These are phyloP conservation scores for Heliamphora pulchella DNA, from an alignment of 179 eudicot species.

Conservation along the genomic window DNA sequence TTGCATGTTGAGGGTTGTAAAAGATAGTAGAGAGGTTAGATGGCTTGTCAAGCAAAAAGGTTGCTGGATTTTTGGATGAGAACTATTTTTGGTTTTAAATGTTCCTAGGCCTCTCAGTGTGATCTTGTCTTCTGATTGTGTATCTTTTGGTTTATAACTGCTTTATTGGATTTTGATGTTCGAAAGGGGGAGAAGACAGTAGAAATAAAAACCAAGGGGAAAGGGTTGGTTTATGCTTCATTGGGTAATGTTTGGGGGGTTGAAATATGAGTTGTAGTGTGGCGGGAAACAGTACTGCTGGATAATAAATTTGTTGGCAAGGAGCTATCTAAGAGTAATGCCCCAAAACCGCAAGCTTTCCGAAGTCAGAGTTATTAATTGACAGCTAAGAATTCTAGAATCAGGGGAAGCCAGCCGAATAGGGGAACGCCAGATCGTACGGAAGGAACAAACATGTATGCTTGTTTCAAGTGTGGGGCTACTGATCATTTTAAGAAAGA, in stretches of 20 bases:
- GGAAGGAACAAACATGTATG: too few relatives aligned
- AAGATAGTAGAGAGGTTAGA: not conserved
- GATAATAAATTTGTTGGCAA: not conserved
- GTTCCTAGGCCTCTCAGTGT: not conserved
- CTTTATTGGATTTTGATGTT: not conserved
- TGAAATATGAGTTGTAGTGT: not conserved
- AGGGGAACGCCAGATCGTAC: too few relatives aligned
- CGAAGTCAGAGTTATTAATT: too few relatives aligned
- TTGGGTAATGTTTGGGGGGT: not conserved
- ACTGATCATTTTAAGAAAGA: too few relatives aligned
- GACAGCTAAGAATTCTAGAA: too few relatives aligned
- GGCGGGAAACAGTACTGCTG: not conserved
- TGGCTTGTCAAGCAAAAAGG: not conserved
- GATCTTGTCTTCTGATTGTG: not conserved
- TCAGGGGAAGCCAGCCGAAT: too few relatives aligned
- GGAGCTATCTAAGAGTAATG: too few relatives aligned
- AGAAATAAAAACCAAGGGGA: not conserved
- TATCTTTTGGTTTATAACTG: not conserved
- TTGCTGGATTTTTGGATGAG: not conserved
- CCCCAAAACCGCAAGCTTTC: too few relatives aligned
- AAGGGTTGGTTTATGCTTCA: not conserved
- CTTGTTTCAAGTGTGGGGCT: too few relatives aligned
- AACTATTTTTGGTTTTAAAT: not conserved
- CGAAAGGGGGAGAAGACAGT: too few relatives aligned
- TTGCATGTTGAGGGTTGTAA: not conserved